phyloP scores from a whole-genome alignment of 2,329 filamentous ascomycete species.

The Kalmusia sp. region DNA sequence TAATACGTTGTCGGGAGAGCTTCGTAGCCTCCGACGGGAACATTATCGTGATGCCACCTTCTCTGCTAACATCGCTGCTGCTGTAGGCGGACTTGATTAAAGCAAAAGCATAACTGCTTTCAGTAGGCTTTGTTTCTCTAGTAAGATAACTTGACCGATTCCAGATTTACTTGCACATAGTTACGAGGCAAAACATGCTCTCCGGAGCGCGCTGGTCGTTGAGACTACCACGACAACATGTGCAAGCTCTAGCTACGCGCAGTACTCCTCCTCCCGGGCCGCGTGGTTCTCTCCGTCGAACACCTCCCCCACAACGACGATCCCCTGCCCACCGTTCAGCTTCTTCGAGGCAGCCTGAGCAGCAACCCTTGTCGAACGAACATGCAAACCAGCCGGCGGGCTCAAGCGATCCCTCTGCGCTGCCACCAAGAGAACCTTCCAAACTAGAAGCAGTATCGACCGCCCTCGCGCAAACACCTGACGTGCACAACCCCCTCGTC shows the following conservation, averaged over 20 bases:
- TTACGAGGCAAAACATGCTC: conserved; percentile 30
- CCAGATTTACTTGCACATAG: neutral
- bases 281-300: conserved; percentile 30
- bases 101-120: too few species aligned
- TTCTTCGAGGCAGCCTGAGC: conserved; percentile 17
- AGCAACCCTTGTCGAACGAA: conserved; percentile 12
- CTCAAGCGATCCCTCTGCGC: neutral
- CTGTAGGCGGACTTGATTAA: too few species aligned
- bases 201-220: conserved; percentile 34
- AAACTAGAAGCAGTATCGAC: conserved; percentile 52
- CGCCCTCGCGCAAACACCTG: conserved; percentile 51
- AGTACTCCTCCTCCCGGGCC: conserved; percentile 27
- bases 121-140: too few species aligned
- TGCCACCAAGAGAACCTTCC: conserved; percentile 27
- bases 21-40: too few species aligned
- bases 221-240: conserved; percentile 31
- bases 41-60: too few species aligned
- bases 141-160: neutral
- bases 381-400: conserved; percentile 18
- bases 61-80: too few species aligned
- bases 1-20: too few species aligned
- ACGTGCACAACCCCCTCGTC: conserved; percentile 59
- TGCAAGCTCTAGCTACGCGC: conserved; percentile 32
- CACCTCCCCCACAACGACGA: conserved; percentile 19
- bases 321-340: conserved; percentile 8